A percentile compares a stretch with the other conserved stretches of the same genome.
Conservation (phyloP, 139 green algal genomes). For the Volvox africanus region DNA sequence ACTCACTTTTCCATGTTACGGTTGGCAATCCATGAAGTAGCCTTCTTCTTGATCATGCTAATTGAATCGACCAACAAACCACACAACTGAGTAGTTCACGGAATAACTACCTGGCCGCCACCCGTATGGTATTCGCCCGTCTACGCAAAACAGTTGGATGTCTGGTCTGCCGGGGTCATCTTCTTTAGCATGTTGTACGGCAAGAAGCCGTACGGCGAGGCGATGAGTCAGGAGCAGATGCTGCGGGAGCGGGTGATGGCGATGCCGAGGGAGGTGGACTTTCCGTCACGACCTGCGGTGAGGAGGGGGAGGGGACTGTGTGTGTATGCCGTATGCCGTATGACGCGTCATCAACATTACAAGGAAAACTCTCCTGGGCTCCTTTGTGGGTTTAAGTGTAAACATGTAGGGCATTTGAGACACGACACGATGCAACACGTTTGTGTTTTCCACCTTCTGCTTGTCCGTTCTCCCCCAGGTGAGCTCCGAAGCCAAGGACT, state of each 20-base stretch:
- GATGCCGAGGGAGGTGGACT: slow-evolving; percentile 32
- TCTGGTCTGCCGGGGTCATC: slow-evolving; percentile 94
- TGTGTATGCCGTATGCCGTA: too few relatives aligned
- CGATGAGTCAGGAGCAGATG: slow-evolving; percentile 87
- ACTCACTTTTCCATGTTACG: too few relatives aligned
- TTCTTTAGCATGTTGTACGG: slow-evolving; percentile 97
- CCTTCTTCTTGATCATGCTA: too few relatives aligned
- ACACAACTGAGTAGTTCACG: too few relatives aligned
- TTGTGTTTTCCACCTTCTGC: too few relatives aligned
- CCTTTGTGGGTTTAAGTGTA: too few relatives aligned
- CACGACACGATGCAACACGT: too few relatives aligned
- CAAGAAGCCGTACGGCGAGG: slow-evolving; percentile 85
- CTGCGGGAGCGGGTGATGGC: slow-evolving; percentile 81
- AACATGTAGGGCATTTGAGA: too few relatives aligned
- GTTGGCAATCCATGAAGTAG: too few relatives aligned
- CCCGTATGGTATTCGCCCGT: neutral
- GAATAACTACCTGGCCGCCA: too few relatives aligned
- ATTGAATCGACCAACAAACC: too few relatives aligned
- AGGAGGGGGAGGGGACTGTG: slow-evolving; percentile 32
- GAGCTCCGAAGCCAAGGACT: slow-evolving; percentile 88
- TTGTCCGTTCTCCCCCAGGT: slow-evolving; percentile 3
- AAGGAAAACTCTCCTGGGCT: neutral
- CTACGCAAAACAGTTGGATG: slow-evolving; percentile 79
- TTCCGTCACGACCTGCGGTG: slow-evolving; percentile 16
- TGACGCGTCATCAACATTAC: neutral